Conservation (phyloP, 805 yeast genomes). For the Nakazawaea ambrosiae region DNA sequence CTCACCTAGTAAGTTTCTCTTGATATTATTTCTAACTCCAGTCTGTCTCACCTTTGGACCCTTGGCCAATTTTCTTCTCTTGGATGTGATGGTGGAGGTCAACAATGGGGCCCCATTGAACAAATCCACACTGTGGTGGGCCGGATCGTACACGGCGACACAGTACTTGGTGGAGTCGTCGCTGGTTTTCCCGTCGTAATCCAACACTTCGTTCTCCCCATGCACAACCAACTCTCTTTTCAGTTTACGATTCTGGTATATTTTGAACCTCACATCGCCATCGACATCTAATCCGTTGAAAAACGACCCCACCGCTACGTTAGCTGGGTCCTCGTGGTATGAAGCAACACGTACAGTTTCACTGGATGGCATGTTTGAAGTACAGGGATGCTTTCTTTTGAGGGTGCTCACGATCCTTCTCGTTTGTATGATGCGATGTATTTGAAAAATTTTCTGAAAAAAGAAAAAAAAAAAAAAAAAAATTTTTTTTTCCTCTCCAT, state of each 20-base stretch:
- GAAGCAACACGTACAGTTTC: constrained; percentile 23
- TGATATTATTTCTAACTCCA: constrained; percentile 41
- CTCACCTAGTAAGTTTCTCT: constrained; percentile 84
- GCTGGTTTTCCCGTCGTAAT: constrained; percentile 54
- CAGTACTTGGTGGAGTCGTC: constrained; percentile 45
- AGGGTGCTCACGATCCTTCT: no score
- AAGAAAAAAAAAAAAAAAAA: no score
- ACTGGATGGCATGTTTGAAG: no score
- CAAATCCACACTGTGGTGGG: constrained; percentile 55
- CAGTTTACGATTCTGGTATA: constrained; percentile 44
- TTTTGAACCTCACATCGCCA: constrained; percentile 48
- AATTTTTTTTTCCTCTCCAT: no score
- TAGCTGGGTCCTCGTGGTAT: constrained; percentile 35
- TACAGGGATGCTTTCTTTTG: no score
- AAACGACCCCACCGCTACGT: constrained; percentile 59
- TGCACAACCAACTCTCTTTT: constrained; percentile 48
- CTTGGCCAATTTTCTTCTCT: constrained; percentile 43
- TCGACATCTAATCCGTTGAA: constrained; percentile 73
- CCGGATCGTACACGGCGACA: constrained; percentile 72
- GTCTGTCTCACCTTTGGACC: constrained; percentile 60
- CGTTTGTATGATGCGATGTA: no score
- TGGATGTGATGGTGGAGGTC: constrained; percentile 56
- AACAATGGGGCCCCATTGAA: constrained; percentile 55
- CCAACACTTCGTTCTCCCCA: constrained; percentile 71
- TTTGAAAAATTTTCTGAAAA: no score